phyloP scores from a whole-genome alignment of 176 grass and related monocot genomes.

The Zea luxurians region DNA sequence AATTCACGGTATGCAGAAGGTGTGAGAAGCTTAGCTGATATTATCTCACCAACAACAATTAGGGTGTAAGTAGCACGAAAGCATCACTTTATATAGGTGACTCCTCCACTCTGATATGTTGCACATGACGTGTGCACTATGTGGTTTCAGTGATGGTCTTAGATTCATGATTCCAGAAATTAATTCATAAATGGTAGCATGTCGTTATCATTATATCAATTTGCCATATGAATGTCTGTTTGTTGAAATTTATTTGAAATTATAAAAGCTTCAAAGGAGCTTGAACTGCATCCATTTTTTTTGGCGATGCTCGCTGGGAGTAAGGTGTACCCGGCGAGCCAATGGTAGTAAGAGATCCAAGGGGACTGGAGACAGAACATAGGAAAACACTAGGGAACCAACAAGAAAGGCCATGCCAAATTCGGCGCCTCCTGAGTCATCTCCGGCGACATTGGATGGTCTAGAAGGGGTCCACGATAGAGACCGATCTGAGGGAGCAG shows the following conservation, averaged over 20 bases:
- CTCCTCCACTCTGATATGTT: slow-evolving; percentile 14
- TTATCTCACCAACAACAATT: neutral
- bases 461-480: neutral
- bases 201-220: neutral
- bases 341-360: neutral
- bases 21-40: neutral
- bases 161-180: neutral
- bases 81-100: neutral
- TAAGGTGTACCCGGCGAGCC: neutral
- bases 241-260: neutral
- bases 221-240: neutral
- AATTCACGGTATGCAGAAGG: neutral
- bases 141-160: neutral
- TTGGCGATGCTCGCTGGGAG: neutral
- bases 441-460: neutral
- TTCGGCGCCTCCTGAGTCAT: neutral
- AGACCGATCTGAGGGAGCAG: neutral
- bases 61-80: neutral
- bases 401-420: neutral
- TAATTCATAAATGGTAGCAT: neutral
- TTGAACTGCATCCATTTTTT: neutral
- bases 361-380: too few species aligned
- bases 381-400: too few species aligned
- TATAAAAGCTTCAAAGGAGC: neutral
- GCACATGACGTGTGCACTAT: neutral